Percentiles rank a stretch among this genome's conserved stretches.
Evolutionary conservation across 2,329 filamentous ascomycete genomes (phyloP).

Genomic region (Grosmannia serpens): DNA sequence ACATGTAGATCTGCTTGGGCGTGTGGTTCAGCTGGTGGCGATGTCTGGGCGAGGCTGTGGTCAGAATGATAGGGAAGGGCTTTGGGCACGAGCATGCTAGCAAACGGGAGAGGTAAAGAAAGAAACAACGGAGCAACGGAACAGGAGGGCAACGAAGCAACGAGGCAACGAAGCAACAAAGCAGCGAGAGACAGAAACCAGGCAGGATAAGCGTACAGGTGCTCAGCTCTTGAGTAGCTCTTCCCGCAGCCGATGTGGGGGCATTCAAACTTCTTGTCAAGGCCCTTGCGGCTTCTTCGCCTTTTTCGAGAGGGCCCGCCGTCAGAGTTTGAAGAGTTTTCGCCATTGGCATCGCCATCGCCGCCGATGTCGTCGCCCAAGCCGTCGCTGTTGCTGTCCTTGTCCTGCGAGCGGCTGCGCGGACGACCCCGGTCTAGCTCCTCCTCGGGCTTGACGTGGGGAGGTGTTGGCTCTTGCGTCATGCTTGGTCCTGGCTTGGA

Average conservation of each 20-base stretch:
- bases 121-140: neutral
- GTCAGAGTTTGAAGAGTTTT: constrained; percentile 40
- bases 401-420: constrained; percentile 30
- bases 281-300: constrained; percentile 61
- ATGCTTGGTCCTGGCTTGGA: constrained; percentile 28
- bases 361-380: constrained; percentile 27
- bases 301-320: constrained; percentile 44
- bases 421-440: constrained; percentile 25
- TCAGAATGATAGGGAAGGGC: neutral
- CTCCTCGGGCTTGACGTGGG: constrained; percentile 29
- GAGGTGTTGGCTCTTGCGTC: constrained; percentile 27
- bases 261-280: constrained; percentile 77
- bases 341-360: constrained; percentile 28
- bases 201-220: constrained; percentile 51
- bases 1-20: constrained; percentile 89
- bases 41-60: constrained; percentile 39
- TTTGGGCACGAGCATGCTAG: neutral
- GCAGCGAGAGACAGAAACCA: constrained; percentile 11
- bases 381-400: constrained; percentile 26
- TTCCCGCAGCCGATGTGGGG: constrained; percentile 82
- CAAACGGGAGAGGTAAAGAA: too few relatives aligned
- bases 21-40: constrained; percentile 93
- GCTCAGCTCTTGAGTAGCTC: constrained; percentile 91
- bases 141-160: neutral
- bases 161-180: neutral